Evolutionary conservation across 441 rosid genomes (phyloP).

Genomic region (Croton laevigatus): DNA sequence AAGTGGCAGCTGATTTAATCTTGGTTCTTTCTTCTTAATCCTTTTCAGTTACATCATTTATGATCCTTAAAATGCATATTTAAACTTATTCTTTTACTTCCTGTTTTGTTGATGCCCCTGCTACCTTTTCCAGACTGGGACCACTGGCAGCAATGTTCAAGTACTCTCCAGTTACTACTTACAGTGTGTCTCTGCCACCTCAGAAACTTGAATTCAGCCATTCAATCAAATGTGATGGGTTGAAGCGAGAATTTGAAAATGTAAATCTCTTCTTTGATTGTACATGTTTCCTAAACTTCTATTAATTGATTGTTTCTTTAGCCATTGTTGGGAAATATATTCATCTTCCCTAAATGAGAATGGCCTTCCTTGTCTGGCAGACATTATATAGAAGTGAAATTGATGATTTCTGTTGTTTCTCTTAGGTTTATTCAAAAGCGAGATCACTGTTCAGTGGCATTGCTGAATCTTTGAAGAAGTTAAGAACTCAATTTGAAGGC

Average conservation of each 20-base stretch:
- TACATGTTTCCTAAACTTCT: slow-evolving; percentile 6
- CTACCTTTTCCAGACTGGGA: slow-evolving; percentile 57
- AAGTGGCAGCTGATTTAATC: no score
- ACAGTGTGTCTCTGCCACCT: slow-evolving; percentile 75
- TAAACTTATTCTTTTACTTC: no score
- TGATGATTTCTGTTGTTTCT: slow-evolving; percentile 19
- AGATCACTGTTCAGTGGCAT: slow-evolving; percentile 56
- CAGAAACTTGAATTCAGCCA: slow-evolving; percentile 58
- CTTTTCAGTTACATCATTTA: no score
- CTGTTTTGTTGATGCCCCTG: no score
- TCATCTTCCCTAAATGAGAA: neutral
- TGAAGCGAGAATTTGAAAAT: slow-evolving; percentile 51
- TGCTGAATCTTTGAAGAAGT: slow-evolving; percentile 47
- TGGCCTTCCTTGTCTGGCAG: neutral
- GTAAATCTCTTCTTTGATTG: slow-evolving; percentile 39
- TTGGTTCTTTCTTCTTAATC: no score
- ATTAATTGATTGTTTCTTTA: slow-evolving; percentile 18
- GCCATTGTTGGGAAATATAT: slow-evolving; percentile 8
- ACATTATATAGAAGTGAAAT: slow-evolving; percentile 8
- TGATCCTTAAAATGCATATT: no score
- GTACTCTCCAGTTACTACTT: slow-evolving; percentile 72
- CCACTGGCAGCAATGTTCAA: slow-evolving; percentile 87
- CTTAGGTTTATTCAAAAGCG: slow-evolving; percentile 67
- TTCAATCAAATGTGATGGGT: slow-evolving; percentile 50
- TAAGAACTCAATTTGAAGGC: slow-evolving; percentile 44